These are phyloP conservation scores for Xylariaceae sp. DNA, from an alignment of 2,329 filamentous ascomycete species.

Conservation along the genomic window DNA sequence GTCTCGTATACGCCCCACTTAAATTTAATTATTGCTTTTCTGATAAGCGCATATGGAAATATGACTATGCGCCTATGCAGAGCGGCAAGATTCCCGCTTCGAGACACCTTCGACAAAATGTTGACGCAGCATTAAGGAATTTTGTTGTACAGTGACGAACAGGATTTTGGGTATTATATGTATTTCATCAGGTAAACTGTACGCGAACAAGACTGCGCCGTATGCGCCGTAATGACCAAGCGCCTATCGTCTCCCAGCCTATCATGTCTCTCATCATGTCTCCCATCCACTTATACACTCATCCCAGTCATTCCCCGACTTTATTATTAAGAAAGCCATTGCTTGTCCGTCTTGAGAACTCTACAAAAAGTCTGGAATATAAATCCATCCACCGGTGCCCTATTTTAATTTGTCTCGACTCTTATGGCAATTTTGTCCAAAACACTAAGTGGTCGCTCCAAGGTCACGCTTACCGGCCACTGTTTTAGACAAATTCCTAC, in stretches of 20 bases:
- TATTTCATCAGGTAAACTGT: constrained; percentile 21
- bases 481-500: not conserved
- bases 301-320: constrained; percentile 21
- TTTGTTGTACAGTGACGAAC: constrained; percentile 4
- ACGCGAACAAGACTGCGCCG: constrained; percentile 20
- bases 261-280: constrained; percentile 1
- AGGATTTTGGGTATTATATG: constrained; percentile 23
- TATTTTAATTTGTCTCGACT: not conserved
- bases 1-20: too few relatives aligned
- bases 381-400: constrained; percentile 5
- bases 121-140: not conserved
- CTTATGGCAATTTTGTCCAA: constrained; percentile 11
- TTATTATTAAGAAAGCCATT: constrained; percentile 15
- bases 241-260: constrained; percentile 14
- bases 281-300: constrained; percentile 8
- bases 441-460: constrained; percentile 5
- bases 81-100: not conserved
- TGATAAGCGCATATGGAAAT: too few relatives aligned
- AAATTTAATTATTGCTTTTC: too few relatives aligned
- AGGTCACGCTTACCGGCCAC: not conserved
- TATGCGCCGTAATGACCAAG: constrained; percentile 16
- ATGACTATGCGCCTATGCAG: too few relatives aligned
- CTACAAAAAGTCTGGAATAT: constrained; percentile 1
- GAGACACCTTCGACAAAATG: not conserved
- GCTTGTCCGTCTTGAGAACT: constrained; percentile 1